Conservation (phyloP, 139 green algal genomes). For the Chlorella ohadii region DNA sequence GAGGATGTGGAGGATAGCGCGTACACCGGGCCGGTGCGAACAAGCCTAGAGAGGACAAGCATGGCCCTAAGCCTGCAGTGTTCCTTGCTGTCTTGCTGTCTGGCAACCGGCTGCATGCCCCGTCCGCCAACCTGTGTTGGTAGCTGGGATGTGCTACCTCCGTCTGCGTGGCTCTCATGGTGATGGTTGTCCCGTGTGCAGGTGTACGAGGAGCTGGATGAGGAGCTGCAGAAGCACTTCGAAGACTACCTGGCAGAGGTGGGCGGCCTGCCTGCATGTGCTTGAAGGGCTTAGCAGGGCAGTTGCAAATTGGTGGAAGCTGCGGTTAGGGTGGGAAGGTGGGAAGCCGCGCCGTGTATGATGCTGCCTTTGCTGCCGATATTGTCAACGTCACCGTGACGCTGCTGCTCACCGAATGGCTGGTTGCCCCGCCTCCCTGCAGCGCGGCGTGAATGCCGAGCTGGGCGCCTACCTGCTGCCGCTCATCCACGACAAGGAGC, state of each 20-base stretch:
- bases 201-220: slow-evolving; percentile 81
- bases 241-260: slow-evolving; percentile 60
- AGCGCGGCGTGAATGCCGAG: slow-evolving; percentile 64
- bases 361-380: too few species aligned
- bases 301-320: too few species aligned
- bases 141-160: too few species aligned
- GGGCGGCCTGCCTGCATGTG: slow-evolving; percentile 26
- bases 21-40: slow-evolving; percentile 66
- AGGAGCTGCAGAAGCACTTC: slow-evolving; percentile 76
- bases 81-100: too few species aligned
- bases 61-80: too few species aligned
- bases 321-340: too few species aligned
- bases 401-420: not conserved
- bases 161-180: too few species aligned
- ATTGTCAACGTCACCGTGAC: too few species aligned
- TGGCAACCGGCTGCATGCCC: too few species aligned
- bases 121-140: too few species aligned
- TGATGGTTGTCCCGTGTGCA: not conserved
- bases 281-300: not conserved
- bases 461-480: slow-evolving; percentile 73
- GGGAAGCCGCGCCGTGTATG: too few species aligned
- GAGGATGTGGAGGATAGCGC: slow-evolving; percentile 38
- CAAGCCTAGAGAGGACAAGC: not conserved
- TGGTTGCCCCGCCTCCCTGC: not conserved
- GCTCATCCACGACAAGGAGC: slow-evolving; percentile 80